Conservation (phyloP, 75 land plant genomes). For the Picea sitchensis region DNA sequence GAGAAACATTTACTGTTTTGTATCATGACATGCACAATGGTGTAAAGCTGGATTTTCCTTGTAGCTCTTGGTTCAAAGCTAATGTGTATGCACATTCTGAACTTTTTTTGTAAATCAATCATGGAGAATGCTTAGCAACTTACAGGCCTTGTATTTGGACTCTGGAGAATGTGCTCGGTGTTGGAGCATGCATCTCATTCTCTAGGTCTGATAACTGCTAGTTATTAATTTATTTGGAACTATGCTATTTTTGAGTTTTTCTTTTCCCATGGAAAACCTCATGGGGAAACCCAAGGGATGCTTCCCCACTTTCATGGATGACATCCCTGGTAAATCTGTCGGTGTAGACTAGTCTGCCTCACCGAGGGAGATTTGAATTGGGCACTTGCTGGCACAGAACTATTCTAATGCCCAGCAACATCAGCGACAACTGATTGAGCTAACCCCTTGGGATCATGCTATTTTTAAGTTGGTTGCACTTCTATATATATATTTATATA, state of each 20-base stretch:
- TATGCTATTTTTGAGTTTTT: background rate
- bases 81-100: background rate
- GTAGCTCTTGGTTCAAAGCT: background rate
- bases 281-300: too few species aligned
- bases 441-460: too few species aligned
- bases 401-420: too few species aligned
- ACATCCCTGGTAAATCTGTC: too few species aligned
- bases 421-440: too few species aligned
- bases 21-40: background rate
- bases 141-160: background rate
- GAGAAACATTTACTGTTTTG: background rate
- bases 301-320: too few species aligned
- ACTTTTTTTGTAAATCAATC: constrained; percentile 3
- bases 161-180: background rate
- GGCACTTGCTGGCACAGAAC: too few species aligned
- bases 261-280: too few species aligned
- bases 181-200: background rate
- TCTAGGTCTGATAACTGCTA: constrained; percentile 1
- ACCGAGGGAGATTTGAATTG: too few species aligned
- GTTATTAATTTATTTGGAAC: background rate
- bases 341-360: too few species aligned
- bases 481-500: too few species aligned
- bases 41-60: background rate
- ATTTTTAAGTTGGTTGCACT: too few species aligned
- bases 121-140: background rate